Evolutionary conservation across 2,329 filamentous ascomycete genomes (phyloP).

Genomic region (Colletotrichum tropicicola): DNA sequence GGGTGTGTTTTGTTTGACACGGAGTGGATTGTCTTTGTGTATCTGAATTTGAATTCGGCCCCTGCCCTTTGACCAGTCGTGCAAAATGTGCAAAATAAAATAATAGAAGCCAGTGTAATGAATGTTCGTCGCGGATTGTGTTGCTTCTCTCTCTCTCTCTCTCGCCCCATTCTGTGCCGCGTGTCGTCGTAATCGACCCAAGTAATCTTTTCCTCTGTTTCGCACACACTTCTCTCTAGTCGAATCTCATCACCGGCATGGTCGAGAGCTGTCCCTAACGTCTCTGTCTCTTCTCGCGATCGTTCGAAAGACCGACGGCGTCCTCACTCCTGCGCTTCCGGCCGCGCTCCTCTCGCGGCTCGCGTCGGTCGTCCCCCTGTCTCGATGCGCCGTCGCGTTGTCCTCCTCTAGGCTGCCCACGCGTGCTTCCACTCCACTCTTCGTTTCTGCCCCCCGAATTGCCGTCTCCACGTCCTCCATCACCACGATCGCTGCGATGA

Average conservation of each 20-base stretch:
- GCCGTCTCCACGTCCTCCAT: slow-evolving; percentile 22
- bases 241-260: not conserved
- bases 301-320: slow-evolving; percentile 47
- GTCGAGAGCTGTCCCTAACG: slow-evolving; percentile 44
- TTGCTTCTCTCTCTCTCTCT: not conserved
- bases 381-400: slow-evolving; percentile 40
- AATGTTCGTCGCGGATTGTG: slow-evolving; percentile 11
- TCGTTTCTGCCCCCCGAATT: slow-evolving; percentile 38
- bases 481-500: slow-evolving; percentile 42
- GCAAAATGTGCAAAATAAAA: slow-evolving; percentile 11
- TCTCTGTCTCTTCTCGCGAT: slow-evolving; percentile 64
- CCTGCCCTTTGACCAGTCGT: slow-evolving; percentile 11
- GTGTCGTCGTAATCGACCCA: slow-evolving; percentile 17
- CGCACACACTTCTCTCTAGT: slow-evolving; percentile 3
- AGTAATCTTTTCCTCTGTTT: not conserved
- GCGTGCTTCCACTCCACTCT: slow-evolving; percentile 30
- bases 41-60: slow-evolving; percentile 21
- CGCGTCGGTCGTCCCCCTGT: slow-evolving; percentile 40
- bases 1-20: slow-evolving; percentile 9
- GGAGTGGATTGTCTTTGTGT: slow-evolving; percentile 25
- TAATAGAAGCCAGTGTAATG: slow-evolving; percentile 22
- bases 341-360: slow-evolving; percentile 46
- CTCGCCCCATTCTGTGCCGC: slow-evolving; percentile 21
- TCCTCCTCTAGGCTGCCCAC: slow-evolving; percentile 37
- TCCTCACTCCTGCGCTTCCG: slow-evolving; percentile 61